Conservation (phyloP, 805 yeast genomes). For the Candida nanaspora region DNA sequence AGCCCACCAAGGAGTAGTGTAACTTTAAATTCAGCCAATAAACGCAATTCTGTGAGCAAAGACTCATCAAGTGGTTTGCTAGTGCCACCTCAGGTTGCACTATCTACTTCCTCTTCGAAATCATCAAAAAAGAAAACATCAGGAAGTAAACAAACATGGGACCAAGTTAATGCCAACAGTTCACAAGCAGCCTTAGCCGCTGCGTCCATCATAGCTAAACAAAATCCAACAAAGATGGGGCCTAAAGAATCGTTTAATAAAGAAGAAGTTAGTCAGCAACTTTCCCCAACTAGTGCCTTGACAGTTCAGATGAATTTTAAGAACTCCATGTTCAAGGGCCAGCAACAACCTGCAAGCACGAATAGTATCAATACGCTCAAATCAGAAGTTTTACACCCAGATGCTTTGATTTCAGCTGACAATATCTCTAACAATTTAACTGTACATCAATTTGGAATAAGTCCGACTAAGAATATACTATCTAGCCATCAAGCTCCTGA, state of each 20-base stretch:
- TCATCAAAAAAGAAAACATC: background rate
- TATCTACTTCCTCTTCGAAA: background rate
- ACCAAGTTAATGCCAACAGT: conserved; percentile 19
- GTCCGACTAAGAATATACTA: background rate
- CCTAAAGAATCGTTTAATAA: conserved; percentile 6
- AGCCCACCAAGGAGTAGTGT: too few species aligned
- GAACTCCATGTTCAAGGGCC: background rate
- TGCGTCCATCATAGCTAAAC: conserved; percentile 27
- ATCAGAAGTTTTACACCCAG: too few species aligned
- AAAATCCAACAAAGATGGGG: conserved; percentile 21
- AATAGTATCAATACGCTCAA: too few species aligned
- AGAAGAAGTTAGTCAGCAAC: too few species aligned
- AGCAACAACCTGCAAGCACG: background rate
- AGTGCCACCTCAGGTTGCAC: too few species aligned
- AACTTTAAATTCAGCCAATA: too few species aligned
- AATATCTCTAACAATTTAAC: background rate
- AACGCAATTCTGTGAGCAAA: too few species aligned
- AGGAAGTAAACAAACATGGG: conserved; percentile 17
- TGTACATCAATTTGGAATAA: background rate
- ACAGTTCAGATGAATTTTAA: background rate
- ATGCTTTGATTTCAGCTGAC: background rate
- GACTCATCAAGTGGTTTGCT: too few species aligned
- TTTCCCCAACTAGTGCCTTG: background rate
- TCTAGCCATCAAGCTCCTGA: background rate
- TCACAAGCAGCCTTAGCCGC: conserved; percentile 28